A percentile compares a stretch with the other conserved stretches of the same genome.
These are phyloP conservation scores for Boehmeria nivea DNA, from an alignment of 306 rosid species.

Conservation along the genomic window DNA sequence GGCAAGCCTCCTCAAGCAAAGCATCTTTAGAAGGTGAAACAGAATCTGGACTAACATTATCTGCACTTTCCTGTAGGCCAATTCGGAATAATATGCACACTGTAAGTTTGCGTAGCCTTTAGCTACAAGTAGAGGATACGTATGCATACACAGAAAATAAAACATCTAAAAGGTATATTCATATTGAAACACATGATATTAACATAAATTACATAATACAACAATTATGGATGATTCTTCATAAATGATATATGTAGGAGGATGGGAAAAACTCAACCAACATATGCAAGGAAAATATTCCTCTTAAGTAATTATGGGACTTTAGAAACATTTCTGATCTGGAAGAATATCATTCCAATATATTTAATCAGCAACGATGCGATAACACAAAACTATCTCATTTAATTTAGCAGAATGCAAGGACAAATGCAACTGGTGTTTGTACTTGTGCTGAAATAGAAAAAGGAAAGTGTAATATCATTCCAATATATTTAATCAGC, in stretches of 20 bases:
- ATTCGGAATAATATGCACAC: slow-evolving; percentile 24
- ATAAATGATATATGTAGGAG: no score
- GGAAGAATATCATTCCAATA: no score
- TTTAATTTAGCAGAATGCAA: slow-evolving; percentile 2
- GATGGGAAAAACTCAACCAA: no score
- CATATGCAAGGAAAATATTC: no score
- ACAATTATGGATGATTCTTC: no score
- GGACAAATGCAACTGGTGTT: slow-evolving; percentile 7
- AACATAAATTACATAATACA: no score
- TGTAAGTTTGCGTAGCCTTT: slow-evolving; percentile 12
- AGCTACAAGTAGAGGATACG: neutral
- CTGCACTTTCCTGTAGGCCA: slow-evolving; percentile 93
- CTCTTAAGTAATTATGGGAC: no score
- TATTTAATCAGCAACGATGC: no score
- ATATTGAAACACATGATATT: neutral
- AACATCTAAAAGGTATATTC: neutral
- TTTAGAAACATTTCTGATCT: no score
- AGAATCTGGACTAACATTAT: slow-evolving; percentile 88
- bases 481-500: no score
- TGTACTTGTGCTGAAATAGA: slow-evolving; percentile 1
- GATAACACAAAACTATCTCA: slow-evolving; percentile 4
- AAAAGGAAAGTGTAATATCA: no score
- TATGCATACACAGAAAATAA: slow-evolving; percentile 6
- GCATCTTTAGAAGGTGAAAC: slow-evolving; percentile 94
- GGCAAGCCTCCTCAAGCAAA: slow-evolving; percentile 98